A percentile compares a stretch with the other conserved stretches of the same genome.
Evolutionary conservation across 768 basidiomycete species (phyloP).

Genomic region (Asterophora parasitica): DNA sequence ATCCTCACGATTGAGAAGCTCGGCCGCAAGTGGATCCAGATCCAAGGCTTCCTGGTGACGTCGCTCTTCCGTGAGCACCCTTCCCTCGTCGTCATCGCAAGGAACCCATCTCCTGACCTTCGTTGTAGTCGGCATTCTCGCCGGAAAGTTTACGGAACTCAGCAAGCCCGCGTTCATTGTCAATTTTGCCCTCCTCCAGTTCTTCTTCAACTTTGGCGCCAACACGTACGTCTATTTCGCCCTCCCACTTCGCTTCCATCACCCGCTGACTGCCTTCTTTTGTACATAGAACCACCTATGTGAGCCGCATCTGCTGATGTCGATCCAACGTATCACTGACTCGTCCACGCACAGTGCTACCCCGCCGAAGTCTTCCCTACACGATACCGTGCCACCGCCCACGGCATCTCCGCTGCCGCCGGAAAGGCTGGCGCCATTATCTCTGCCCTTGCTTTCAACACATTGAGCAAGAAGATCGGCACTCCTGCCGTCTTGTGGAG

Average conservation of each 20-base stretch:
- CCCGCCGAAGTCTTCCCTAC: conserved; percentile 82
- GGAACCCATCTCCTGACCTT: neutral
- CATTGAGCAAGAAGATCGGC: conserved; percentile 54
- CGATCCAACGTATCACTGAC: neutral
- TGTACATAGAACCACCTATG: conserved; percentile 44
- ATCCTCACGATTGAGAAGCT: conserved; percentile 67
- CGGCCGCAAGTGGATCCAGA: conserved; percentile 71
- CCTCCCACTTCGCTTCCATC: neutral
- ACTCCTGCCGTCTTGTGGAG: conserved; percentile 69
- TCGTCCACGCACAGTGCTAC: conserved; percentile 42
- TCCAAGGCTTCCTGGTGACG: conserved; percentile 69
- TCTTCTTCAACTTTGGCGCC: conserved; percentile 82
- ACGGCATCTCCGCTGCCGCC: conserved; percentile 68
- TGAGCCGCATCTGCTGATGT: conserved; percentile 17
- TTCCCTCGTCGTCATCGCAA: neutral
- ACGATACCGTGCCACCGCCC: conserved; percentile 65
- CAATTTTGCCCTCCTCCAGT: conserved; percentile 58
- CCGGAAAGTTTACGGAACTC: conserved; percentile 56
- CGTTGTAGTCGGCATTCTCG: conserved; percentile 45
- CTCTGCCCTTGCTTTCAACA: conserved; percentile 69
- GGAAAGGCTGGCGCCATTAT: conserved; percentile 79
- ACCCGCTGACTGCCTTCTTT: neutral
- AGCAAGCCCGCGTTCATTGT: conserved; percentile 61
- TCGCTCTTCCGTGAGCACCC: conserved; percentile 53
- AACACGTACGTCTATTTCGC: conserved; percentile 44